Evolutionary conservation across 2,329 filamentous ascomycete species (phyloP).

Genomic region (Thelonectria discophora): DNA sequence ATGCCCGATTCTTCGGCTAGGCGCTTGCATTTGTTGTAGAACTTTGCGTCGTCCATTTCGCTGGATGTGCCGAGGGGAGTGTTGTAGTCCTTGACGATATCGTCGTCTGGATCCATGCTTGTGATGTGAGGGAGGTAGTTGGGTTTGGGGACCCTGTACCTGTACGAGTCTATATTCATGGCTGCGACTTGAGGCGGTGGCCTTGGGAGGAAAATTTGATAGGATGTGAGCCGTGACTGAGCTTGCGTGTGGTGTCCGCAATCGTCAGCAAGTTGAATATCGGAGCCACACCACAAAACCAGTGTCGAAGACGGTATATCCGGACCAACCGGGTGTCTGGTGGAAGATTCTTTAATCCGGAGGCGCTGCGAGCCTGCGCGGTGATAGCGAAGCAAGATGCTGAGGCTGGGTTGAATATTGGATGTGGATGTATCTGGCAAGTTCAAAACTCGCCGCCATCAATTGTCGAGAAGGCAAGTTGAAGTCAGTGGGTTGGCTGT

Average conservation of each 20-base stretch:
- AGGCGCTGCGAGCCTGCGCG: neutral
- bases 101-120: conserved; percentile 60
- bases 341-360: neutral
- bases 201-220: conserved; percentile 2
- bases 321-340: neutral
- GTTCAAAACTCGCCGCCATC: conserved; percentile 26
- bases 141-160: conserved; percentile 63
- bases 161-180: conserved; percentile 58
- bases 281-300: neutral
- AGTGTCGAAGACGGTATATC: neutral
- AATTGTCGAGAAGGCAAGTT: conserved; percentile 32
- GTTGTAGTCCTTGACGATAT: conserved; percentile 62
- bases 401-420: neutral
- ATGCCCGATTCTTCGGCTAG: conserved; percentile 72
- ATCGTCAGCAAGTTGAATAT: neutral
- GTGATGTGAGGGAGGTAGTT: conserved; percentile 68
- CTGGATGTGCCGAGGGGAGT: conserved; percentile 59
- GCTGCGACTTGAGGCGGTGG: conserved; percentile 15
- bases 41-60: conserved; percentile 65
- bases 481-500: conserved; percentile 29
- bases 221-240: conserved; percentile 16
- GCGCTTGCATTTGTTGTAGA: conserved; percentile 66
- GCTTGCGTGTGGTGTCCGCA: conserved; percentile 8
- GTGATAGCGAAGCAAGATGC: neutral
- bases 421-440: conserved; percentile 30